Percentiles rank a stretch among this genome's conserved stretches.
Evolutionary conservation across 1,139 yeast species (phyloP).

Genomic region (Taiozyma sp.): DNA sequence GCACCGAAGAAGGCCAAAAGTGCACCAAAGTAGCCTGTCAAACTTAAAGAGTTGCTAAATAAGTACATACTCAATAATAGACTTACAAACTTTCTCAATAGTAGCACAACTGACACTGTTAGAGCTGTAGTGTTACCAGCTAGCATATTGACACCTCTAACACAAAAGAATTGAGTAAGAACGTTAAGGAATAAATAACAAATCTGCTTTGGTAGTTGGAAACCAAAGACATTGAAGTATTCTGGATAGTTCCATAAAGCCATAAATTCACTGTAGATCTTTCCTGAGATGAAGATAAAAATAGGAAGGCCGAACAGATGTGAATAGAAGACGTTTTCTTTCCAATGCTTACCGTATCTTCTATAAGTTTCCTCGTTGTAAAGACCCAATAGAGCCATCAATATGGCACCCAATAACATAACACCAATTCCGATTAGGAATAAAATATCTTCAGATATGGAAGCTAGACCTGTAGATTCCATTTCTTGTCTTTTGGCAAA

Average conservation of each 20-base stretch:
- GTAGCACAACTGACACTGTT: constrained; percentile 52
- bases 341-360: constrained; percentile 55
- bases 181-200: constrained; percentile 38
- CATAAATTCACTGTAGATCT: constrained; percentile 16
- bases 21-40: constrained; percentile 41
- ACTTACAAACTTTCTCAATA: constrained; percentile 57
- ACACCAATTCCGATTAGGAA: constrained; percentile 40
- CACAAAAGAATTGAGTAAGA: constrained; percentile 59
- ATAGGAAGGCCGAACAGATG: constrained; percentile 56
- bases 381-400: constrained; percentile 51
- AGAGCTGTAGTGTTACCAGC: constrained; percentile 54
- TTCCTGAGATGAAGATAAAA: constrained; percentile 31
- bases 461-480: constrained; percentile 1
- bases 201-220: constrained; percentile 20
- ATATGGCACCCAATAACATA: constrained; percentile 40
- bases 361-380: constrained; percentile 46
- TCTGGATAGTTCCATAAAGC: constrained; percentile 18
- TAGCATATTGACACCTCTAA: constrained; percentile 59
- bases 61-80: constrained; percentile 46
- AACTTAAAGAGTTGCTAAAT: constrained; percentile 40
- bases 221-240: constrained; percentile 13
- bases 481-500: constrained; percentile 13
- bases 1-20: constrained; percentile 50
- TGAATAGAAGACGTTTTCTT: constrained; percentile 55
- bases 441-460: constrained; percentile 14